phyloP scores from a whole-genome alignment of 139 green algal species.

The Zygnema cylindricum region DNA sequence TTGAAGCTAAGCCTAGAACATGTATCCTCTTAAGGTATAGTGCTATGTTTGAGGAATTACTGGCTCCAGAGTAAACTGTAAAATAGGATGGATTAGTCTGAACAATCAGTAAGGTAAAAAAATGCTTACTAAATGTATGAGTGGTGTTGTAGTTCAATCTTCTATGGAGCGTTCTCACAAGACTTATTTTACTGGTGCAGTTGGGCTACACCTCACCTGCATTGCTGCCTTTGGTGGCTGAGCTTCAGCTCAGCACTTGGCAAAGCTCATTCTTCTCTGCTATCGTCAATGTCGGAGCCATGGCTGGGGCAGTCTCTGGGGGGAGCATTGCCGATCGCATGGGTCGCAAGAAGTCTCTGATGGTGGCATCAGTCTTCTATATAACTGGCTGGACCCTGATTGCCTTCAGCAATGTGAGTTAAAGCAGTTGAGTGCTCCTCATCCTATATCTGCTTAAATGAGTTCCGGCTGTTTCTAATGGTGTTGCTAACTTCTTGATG shows the following conservation, averaged over 20 bases:
- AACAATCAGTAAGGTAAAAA: neutral
- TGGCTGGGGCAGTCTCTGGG: slow-evolving; percentile 32
- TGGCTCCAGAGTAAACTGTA: neutral
- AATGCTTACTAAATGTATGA: neutral
- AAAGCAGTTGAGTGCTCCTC: too few relatives aligned
- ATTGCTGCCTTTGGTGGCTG: slow-evolving; percentile 7
- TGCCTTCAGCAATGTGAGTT: slow-evolving; percentile 28
- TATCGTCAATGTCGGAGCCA: slow-evolving; percentile 55
- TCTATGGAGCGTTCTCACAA: neutral
- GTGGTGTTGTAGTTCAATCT: neutral
- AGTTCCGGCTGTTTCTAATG: neutral
- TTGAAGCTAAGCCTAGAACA: too few relatives aligned
- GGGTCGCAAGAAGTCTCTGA: slow-evolving; percentile 31
- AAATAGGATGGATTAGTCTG: neutral
- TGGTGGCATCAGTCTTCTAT: slow-evolving; percentile 10
- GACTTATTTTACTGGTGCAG: too few relatives aligned
- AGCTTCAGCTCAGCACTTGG: slow-evolving; percentile 37
- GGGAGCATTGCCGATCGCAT: slow-evolving; percentile 43
- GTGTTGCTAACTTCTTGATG: neutral
- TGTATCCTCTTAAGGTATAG: too few relatives aligned
- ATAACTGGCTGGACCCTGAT: slow-evolving; percentile 31
- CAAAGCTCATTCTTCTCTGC: slow-evolving; percentile 46
- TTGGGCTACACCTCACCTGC: slow-evolving; percentile 57
- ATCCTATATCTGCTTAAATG: too few relatives aligned
- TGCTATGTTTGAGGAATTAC: neutral